A percentile compares a stretch with the other conserved stretches of the same genome.
These are phyloP conservation scores for Talaromyces funiculosus DNA, from an alignment of 2,329 filamentous ascomycete genomes.

Conservation along the genomic window DNA sequence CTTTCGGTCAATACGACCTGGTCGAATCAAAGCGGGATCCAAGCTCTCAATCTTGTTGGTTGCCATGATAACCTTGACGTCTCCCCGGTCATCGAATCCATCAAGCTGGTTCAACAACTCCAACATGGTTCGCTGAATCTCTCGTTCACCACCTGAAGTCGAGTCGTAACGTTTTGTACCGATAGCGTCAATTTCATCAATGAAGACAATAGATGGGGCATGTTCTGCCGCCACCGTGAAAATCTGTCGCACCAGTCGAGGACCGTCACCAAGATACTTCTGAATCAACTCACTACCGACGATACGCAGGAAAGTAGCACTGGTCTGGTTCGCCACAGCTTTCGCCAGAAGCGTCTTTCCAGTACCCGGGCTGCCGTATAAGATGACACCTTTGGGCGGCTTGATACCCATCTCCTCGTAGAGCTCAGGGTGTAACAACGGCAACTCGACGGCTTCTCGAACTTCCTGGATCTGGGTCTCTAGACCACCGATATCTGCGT, in stretches of 20 bases:
- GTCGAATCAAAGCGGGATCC: conserved; percentile 91
- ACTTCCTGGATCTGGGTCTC: conserved; percentile 97
- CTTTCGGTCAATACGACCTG: conserved; percentile 97
- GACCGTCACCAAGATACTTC: conserved; percentile 96
- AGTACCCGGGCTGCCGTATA: conserved; percentile 94
- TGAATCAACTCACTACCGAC: conserved; percentile 97
- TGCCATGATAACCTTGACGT: conserved; percentile 99
- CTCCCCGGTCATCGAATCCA: conserved; percentile 95
- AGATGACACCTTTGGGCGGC: conserved; percentile 97
- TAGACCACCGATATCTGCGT: conserved; percentile 95
- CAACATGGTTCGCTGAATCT: conserved; percentile 97
- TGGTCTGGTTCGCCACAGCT: conserved; percentile 98
- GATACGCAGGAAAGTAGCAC: conserved; percentile 93
- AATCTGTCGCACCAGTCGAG: conserved; percentile 87
- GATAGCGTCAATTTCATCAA: conserved; percentile 98
- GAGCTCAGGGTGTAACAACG: conserved; percentile 87
- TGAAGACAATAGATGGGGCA: conserved; percentile 95
- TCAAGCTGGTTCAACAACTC: conserved; percentile 97
- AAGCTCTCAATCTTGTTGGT: conserved; percentile 99
- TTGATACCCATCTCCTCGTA: conserved; percentile 99
- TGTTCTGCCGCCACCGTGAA: conserved; percentile 90
- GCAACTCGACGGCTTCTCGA: conserved; percentile 91
- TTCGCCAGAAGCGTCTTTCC: conserved; percentile 95
- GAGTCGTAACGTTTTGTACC: conserved; percentile 98
- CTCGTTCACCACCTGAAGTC: conserved; percentile 91